Percentiles rank a stretch among this genome's conserved stretches.
These are phyloP conservation scores for Hirsutella rhossiliensis DNA, from an alignment of 2,329 filamentous ascomycete species.

Conservation along the genomic window DNA sequence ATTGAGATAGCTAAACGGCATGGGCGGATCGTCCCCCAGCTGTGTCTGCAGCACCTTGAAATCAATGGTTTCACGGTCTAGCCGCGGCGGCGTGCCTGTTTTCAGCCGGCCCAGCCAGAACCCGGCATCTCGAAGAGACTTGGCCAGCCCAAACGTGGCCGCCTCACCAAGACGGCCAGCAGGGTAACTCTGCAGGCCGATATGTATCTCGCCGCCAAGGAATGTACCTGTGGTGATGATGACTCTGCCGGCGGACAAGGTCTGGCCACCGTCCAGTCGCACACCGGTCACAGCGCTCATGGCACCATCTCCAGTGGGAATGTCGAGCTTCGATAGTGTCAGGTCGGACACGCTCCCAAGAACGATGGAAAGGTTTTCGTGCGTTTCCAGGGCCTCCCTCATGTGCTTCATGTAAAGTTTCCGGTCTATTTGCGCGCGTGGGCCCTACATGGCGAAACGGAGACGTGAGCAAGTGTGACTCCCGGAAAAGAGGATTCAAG, in stretches of 20 bases:
- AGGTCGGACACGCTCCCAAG: slow-evolving; percentile 89
- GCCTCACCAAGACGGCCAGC: slow-evolving; percentile 90
- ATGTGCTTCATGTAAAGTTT: slow-evolving; percentile 82
- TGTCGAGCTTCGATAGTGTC: slow-evolving; percentile 43
- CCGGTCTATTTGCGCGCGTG: slow-evolving; percentile 89
- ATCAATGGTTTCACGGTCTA: slow-evolving; percentile 74
- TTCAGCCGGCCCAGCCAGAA: slow-evolving; percentile 85
- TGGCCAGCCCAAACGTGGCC: slow-evolving; percentile 84
- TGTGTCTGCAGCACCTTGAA: slow-evolving; percentile 62
- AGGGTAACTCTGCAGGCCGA: slow-evolving; percentile 73
- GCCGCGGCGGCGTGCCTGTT: slow-evolving; percentile 85
- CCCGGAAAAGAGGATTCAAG: too few species aligned
- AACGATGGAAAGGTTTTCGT: slow-evolving; percentile 68
- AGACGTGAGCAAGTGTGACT: background rate
- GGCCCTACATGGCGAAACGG: slow-evolving; percentile 39
- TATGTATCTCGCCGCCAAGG: slow-evolving; percentile 89
- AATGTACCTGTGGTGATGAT: slow-evolving; percentile 97
- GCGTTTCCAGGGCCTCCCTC: slow-evolving; percentile 70
- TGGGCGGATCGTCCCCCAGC: slow-evolving; percentile 70
- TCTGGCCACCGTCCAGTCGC: slow-evolving; percentile 72
- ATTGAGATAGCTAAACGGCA: slow-evolving; percentile 87
- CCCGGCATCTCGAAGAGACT: slow-evolving; percentile 76
- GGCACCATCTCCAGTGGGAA: slow-evolving; percentile 21
- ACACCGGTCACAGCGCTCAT: slow-evolving; percentile 74
- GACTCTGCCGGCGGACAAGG: slow-evolving; percentile 68